Base-by-base conservation (phyloP, 2,329 filamentous ascomycete species). In the Biscogniauxia mediterranea region DNA sequence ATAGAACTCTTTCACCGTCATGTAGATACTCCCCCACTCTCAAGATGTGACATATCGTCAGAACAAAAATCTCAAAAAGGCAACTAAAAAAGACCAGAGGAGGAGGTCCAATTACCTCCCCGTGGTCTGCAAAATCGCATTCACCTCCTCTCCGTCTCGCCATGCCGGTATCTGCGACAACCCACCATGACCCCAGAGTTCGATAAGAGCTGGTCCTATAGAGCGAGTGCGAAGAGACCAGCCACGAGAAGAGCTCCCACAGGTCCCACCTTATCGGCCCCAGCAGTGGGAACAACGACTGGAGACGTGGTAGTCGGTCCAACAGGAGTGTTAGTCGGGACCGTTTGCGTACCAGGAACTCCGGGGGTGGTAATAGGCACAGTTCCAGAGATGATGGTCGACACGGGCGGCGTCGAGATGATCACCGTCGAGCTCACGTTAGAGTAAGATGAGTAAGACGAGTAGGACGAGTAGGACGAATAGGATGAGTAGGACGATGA, bases 171-270 rank as follows among this genome's bases (percentile, higher is more conserved):
- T 6, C 20, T 1, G 11, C 23, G 17, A 6, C 23, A 13, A 19
- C 13, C 11, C 38, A 11, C 13, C 15, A 46, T 46, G 11, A 46
- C 17, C 32, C 52, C 54, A 61, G 55, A 7, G 25, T 57, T n/a
- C 49, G 52, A 59, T 54, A 55, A 50, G 58, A 23, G 55, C 59
- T 63, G 55, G 15, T 50, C 60, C 69, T 74, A 79, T 61, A 79
- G 64, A 59, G 75, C 67, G 50, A 81, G 57, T 21, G 74, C 77
- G 55, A 73, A 76, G 46, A 78, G 61, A 60, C 75, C 79, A 51
- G 73, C 79, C 32, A 78, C 59, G 54, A 77, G 66, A 51, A 80
- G 69, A 58, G 76, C 75, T 25, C 75, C 76, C 23, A 76, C 56
- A 26, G 74, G 68, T 46, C 70, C 71, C 38, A 71, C 62, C 67